A percentile compares a stretch with the other conserved stretches of the same genome.
Conservation (phyloP, 352 stramenopile genomes). For the Phytophthora pseudosyringae region DNA sequence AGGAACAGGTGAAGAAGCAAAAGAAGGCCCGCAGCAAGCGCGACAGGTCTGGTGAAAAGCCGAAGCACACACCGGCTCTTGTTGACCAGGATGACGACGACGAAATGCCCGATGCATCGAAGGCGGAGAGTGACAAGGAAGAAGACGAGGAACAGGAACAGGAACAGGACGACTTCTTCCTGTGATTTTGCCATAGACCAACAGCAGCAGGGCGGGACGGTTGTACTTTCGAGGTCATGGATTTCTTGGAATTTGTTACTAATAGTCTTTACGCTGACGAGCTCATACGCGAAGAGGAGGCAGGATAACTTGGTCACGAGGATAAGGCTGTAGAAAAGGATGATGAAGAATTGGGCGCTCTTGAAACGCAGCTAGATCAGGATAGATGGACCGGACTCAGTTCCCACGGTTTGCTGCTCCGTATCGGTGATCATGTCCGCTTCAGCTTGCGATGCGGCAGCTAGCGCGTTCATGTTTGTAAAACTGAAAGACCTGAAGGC, state of each 20-base stretch:
- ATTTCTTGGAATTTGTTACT: slow-evolving; percentile 31
- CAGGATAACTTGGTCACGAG: slow-evolving; percentile 17
- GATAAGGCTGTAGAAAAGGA: slow-evolving; percentile 9
- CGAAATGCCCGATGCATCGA: slow-evolving; percentile 23
- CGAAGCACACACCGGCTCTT: slow-evolving; percentile 39
- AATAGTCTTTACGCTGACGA: slow-evolving; percentile 37
- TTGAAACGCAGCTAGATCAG: slow-evolving; percentile 52
- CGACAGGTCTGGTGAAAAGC: slow-evolving; percentile 50
- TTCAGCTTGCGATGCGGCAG: slow-evolving; percentile 75
- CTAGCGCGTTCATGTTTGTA: slow-evolving; percentile 88
- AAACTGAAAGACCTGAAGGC: slow-evolving; percentile 85
- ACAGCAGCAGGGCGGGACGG: not conserved
- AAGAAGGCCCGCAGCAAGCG: slow-evolving; percentile 63
- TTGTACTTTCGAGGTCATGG: slow-evolving; percentile 13
- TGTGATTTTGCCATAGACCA: slow-evolving; percentile 43
- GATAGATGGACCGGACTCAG: slow-evolving; percentile 61
- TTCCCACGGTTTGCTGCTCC: slow-evolving; percentile 50
- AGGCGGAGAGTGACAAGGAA: slow-evolving; percentile 24
- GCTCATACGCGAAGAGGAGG: slow-evolving; percentile 14
- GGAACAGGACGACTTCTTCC: slow-evolving; percentile 76
- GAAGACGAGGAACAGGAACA: slow-evolving; percentile 41
- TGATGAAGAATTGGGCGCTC: slow-evolving; percentile 18
- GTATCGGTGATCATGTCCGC: slow-evolving; percentile 65
- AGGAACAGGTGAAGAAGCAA: slow-evolving; percentile 75
- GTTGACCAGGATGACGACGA: slow-evolving; percentile 68